Conservation (phyloP, 2,329 filamentous ascomycete genomes). For the Fusarium coffeatum region DNA sequence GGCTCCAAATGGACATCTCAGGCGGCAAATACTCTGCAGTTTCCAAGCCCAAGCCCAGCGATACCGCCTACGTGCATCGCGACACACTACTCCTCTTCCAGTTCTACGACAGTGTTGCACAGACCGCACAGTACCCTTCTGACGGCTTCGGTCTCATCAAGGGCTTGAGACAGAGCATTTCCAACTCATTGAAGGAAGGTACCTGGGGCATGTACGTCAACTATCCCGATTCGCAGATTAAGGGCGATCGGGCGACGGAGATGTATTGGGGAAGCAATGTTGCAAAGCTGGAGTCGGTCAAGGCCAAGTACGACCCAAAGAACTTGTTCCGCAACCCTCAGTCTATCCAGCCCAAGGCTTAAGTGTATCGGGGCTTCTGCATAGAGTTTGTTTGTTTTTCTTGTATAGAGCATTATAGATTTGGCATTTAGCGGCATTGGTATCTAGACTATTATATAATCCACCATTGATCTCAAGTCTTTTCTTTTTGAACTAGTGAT, state of each 20-base stretch:
- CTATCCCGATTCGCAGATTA: conserved; percentile 54
- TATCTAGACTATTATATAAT: not conserved
- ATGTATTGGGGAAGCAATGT: conserved; percentile 55
- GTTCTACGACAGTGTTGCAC: conserved; percentile 56
- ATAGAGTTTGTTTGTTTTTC: not conserved
- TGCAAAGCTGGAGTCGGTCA: conserved; percentile 50
- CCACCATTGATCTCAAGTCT: not conserved
- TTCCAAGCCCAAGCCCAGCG: conserved; percentile 44
- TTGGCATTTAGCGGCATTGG: not conserved
- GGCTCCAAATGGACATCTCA: conserved; percentile 49
- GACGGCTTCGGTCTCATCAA: conserved; percentile 52
- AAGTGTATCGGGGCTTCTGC: fast-evolving
- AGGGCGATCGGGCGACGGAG: conserved; percentile 48
- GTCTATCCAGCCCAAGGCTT: conserved; percentile 36
- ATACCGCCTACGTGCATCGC: conserved; percentile 55
- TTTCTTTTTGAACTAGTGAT: not conserved
- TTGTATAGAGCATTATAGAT: not conserved
- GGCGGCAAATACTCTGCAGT: conserved; percentile 54
- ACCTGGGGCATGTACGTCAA: conserved; percentile 57
- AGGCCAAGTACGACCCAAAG: conserved; percentile 51
- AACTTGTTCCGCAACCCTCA: conserved; percentile 57
- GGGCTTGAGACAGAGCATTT: conserved; percentile 51
- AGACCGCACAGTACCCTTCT: conserved; percentile 46
- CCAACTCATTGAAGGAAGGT: conserved; percentile 42
- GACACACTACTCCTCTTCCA: conserved; percentile 63